Evolutionary conservation across 1,139 yeast species (phyloP).

Genomic region (Magnusiomyces clavatus): DNA sequence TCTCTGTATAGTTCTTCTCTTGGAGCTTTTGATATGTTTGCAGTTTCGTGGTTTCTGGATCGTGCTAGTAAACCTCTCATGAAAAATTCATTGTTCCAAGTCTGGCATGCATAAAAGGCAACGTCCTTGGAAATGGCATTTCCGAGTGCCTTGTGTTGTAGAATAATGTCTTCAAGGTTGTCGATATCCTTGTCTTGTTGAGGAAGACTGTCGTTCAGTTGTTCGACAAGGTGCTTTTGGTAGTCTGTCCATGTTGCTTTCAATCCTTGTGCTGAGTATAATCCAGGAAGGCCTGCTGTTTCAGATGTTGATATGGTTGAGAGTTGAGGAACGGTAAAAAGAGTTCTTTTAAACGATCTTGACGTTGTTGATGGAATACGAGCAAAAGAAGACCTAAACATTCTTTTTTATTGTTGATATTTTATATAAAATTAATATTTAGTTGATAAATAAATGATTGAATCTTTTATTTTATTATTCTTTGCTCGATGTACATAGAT

Average conservation of each 20-base stretch:
- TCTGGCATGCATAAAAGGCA: constrained; percentile 80
- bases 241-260: constrained; percentile 74
- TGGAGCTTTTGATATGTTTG: constrained; percentile 3
- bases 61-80: constrained; percentile 37
- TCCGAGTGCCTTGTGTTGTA: not conserved
- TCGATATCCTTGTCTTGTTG: constrained; percentile 1
- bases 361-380: not conserved
- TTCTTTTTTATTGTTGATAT: not conserved
- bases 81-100: constrained; percentile 86
- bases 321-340: constrained; percentile 28
- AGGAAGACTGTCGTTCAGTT: constrained; percentile 42
- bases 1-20: constrained; percentile 2
- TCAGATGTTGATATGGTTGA: constrained; percentile 22
- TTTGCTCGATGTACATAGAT: not conserved
- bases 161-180: not conserved
- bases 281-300: constrained; percentile 57
- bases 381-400: not conserved
- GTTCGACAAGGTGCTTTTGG: constrained; percentile 61
- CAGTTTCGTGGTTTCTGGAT: constrained; percentile 7
- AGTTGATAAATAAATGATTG: not conserved
- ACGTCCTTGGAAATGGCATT: constrained; percentile 17
- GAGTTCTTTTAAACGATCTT: constrained; percentile 3
- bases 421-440: not conserved
- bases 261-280: constrained; percentile 63
- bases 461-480: too few species aligned